phyloP scores from a whole-genome alignment of 345 rosid genomes.

The Camelina neglecta region DNA sequence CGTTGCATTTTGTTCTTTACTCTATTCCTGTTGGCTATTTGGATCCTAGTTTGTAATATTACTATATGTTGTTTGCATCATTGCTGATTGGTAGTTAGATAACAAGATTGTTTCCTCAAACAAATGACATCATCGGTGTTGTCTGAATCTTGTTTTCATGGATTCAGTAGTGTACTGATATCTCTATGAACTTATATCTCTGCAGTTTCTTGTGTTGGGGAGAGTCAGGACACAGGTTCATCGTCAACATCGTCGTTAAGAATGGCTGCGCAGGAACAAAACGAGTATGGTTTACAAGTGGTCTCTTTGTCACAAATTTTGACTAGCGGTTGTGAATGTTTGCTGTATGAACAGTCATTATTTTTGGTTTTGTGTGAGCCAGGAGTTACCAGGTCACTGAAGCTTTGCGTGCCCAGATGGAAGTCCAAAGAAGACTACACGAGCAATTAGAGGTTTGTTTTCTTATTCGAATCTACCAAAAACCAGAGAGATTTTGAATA shows the following conservation, averaged over 20 bases:
- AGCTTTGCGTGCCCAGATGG: conserved; percentile 96
- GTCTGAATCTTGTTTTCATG: no score
- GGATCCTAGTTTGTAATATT: no score
- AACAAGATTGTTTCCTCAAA: no score
- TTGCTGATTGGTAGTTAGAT: no score
- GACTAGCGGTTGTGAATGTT: not conserved
- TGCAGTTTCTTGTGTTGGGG: conserved; percentile 74
- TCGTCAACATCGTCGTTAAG: conserved; percentile 71
- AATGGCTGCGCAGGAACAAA: conserved; percentile 66
- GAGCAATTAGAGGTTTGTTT: conserved; percentile 91
- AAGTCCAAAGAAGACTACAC: conserved; percentile 91
- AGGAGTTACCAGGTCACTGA: conserved; percentile 90
- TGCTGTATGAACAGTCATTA: not conserved
- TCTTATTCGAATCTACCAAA: not conserved
- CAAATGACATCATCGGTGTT: no score
- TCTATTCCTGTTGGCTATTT: no score
- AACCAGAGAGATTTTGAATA: not conserved
- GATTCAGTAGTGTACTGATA: not conserved
- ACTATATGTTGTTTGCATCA: no score
- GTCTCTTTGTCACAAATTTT: not conserved
- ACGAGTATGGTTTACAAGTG: conserved; percentile 61
- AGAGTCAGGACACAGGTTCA: conserved; percentile 85
- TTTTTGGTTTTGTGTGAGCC: conserved; percentile 38
- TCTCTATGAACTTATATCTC: conserved; percentile 22
- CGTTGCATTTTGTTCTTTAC: no score